Percentiles rank a stretch among this genome's conserved stretches.
Evolutionary conservation across 306 rosid species (phyloP).

Genomic region (Abrus pulchellus): DNA sequence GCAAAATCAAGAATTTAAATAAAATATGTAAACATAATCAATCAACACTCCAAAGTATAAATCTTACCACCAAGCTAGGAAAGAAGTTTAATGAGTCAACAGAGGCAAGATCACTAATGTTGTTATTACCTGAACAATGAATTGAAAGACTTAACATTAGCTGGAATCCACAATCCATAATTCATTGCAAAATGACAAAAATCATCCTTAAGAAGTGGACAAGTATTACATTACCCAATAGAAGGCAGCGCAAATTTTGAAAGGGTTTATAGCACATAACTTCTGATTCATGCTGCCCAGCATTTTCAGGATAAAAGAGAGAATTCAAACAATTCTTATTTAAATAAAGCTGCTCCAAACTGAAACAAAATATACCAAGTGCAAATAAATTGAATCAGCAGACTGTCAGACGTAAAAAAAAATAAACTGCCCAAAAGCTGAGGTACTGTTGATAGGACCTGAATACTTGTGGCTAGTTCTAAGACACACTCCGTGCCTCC

Average conservation of each 20-base stretch:
- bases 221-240: conserved; percentile 71
- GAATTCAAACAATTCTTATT: conserved; percentile 78
- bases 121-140: conserved; percentile 79
- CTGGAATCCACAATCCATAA: conserved; percentile 31
- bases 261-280: conserved; percentile 59
- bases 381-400: conserved; percentile 48
- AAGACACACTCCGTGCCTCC: conserved; percentile 32
- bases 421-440: conserved; percentile 27
- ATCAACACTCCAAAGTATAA: conserved; percentile 42
- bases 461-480: conserved; percentile 37
- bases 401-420: conserved; percentile 35
- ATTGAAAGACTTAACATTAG: conserved; percentile 44
- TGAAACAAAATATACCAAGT: conserved; percentile 57
- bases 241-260: conserved; percentile 79
- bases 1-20: conserved; percentile 38
- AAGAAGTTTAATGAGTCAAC: conserved; percentile 80
- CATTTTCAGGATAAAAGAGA: conserved; percentile 69
- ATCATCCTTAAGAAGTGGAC: conserved; percentile 39
- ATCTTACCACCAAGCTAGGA: conserved; percentile 83
- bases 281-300: conserved; percentile 53
- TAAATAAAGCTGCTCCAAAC: conserved; percentile 97
- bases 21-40: conserved; percentile 31
- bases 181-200: conserved; percentile 32
- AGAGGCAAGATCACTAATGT: conserved; percentile 72
- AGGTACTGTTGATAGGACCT: conserved; percentile 24